phyloP scores from a whole-genome alignment of 1,284 basidiomycete genomes.

The Apiotrichum veenhuisii region DNA sequence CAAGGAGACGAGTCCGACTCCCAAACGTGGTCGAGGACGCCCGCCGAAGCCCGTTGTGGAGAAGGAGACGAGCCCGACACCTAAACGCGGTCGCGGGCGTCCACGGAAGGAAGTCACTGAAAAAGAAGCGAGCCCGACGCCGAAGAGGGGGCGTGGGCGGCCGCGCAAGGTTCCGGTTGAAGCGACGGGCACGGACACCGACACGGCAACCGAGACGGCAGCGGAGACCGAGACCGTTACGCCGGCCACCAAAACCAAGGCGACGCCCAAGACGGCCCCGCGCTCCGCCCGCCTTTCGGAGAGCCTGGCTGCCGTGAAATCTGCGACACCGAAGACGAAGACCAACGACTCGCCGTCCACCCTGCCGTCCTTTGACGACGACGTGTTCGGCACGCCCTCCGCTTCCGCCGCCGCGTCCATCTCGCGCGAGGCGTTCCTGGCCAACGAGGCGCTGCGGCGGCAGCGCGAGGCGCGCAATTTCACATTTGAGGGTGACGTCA shows the following conservation, averaged over 20 bases:
- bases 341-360: background rate
- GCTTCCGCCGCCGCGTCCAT: background rate
- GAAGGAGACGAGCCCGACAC: too few species aligned
- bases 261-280: background rate
- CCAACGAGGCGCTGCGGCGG: slow-evolving; percentile 40
- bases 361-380: slow-evolving; percentile 17
- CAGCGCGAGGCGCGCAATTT: slow-evolving; percentile 49
- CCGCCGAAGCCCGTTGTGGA: too few species aligned
- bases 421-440: slow-evolving; percentile 32
- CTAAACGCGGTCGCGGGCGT: too few species aligned
- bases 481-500: slow-evolving; percentile 40
- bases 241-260: background rate
- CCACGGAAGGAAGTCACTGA: too few species aligned
- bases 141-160: background rate
- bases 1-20: background rate
- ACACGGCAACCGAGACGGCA: background rate
- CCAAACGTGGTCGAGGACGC: too few species aligned
- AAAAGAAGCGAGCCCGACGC: background rate
- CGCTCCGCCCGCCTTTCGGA: slow-evolving; percentile 8
- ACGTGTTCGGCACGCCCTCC: slow-evolving; percentile 14
- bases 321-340: background rate
- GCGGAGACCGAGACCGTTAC: background rate
- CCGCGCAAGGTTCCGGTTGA: background rate
- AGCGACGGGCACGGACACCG: too few species aligned
- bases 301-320: slow-evolving; percentile 2